A percentile compares a stretch with the other conserved stretches of the same genome.
These are phyloP conservation scores for Eragrostis curvula DNA, from an alignment of 176 grass and related monocot genomes.

Conservation along the genomic window DNA sequence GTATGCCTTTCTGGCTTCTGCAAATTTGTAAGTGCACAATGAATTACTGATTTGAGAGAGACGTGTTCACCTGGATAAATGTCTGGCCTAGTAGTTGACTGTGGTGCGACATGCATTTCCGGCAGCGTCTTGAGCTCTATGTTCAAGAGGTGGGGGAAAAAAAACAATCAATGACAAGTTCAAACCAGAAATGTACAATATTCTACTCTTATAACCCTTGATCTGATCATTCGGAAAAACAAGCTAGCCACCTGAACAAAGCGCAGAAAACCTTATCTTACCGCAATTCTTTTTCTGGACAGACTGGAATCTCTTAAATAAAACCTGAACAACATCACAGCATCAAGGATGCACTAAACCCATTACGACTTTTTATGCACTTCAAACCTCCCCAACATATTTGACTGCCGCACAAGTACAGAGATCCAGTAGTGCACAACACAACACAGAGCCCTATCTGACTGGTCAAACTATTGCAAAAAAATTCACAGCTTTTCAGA, in stretches of 20 bases:
- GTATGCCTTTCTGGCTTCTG: too few species aligned
- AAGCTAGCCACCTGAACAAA: too few species aligned
- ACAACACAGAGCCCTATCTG: too few species aligned
- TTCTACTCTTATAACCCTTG: neutral
- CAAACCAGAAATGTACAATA: neutral
- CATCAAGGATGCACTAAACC: neutral
- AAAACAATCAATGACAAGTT: neutral
- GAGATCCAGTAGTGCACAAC: neutral
- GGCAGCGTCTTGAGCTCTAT: slow-evolving; percentile 31
- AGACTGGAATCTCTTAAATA: too few species aligned
- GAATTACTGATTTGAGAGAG: too few species aligned
- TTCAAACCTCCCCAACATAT: neutral
- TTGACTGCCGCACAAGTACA: neutral
- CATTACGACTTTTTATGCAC: neutral
- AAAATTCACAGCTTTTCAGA: neutral
- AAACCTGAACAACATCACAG: too few species aligned
- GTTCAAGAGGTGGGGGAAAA: neutral
- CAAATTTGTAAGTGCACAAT: too few species aligned
- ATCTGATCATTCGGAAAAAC: neutral
- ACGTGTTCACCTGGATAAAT: too few species aligned
- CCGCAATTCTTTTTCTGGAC: too few species aligned
- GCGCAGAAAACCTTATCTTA: too few species aligned
- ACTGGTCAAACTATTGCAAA: too few species aligned
- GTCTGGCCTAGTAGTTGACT: too few species aligned
- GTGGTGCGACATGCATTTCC: slow-evolving; percentile 38